Conservation (phyloP, 805 yeast genomes). For the Starmera quercuum region DNA sequence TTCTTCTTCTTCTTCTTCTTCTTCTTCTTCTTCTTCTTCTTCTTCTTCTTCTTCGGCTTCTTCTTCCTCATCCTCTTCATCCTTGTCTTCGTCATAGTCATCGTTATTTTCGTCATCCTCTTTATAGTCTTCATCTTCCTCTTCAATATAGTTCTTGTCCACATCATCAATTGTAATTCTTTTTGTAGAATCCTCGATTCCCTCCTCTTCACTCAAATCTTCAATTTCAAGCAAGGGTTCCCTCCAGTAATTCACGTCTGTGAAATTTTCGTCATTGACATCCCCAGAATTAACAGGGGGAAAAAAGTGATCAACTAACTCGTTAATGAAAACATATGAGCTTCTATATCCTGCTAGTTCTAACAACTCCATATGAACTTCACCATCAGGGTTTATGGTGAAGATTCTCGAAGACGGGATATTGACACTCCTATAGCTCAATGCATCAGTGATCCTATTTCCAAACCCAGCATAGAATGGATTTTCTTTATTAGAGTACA, state of each 20-base stretch:
- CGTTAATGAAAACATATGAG: constrained; percentile 83
- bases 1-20: constrained; percentile 26
- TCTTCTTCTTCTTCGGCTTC: constrained; percentile 18
- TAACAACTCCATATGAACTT: constrained; percentile 92
- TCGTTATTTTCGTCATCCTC: constrained; percentile 24
- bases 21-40: constrained; percentile 14
- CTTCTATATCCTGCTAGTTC: constrained; percentile 91
- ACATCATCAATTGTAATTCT: constrained; percentile 12
- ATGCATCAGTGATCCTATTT: constrained; percentile 91
- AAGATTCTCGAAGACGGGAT: constrained; percentile 92
- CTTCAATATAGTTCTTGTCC: constrained; percentile 23
- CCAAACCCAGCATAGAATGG: constrained; percentile 99
- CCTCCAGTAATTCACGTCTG: constrained; percentile 91
- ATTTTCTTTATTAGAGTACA: constrained; percentile 57
- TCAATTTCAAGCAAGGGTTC: constrained; percentile 63
- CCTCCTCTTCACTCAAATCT: constrained; percentile 45
- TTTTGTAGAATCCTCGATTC: constrained; percentile 1
- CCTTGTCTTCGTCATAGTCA: constrained; percentile 23
- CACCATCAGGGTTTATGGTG: constrained; percentile 94
- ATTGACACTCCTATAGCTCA: constrained; percentile 87
- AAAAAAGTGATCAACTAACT: constrained; percentile 93
- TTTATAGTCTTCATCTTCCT: constrained; percentile 24
- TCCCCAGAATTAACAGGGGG: constrained; percentile 57
- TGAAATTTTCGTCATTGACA: constrained; percentile 41
- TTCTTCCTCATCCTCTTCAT: constrained; percentile 17